A percentile compares a stretch with the other conserved stretches of the same genome.
Conservation (phyloP, 2,329 filamentous ascomycete genomes). For the Aspergillus vadensis region DNA sequence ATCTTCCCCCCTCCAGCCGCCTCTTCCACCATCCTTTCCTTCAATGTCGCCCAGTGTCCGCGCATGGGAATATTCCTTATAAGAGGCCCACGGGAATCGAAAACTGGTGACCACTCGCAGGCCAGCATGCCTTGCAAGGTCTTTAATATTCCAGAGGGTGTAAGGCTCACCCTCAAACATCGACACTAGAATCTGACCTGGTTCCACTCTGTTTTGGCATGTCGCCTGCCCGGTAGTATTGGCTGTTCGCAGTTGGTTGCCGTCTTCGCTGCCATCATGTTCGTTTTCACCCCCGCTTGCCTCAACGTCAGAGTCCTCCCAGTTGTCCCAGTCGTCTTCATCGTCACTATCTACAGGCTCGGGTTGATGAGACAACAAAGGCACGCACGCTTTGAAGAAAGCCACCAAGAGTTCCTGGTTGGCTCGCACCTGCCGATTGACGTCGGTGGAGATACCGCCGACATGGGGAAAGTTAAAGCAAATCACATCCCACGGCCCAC, state of each 20-base stretch:
- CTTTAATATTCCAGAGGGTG: constrained; percentile 90
- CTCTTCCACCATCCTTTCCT: constrained; percentile 40
- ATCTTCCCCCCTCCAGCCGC: constrained; percentile 52
- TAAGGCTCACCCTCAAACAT: constrained; percentile 95
- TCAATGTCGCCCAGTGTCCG: constrained; percentile 50
- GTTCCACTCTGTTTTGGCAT: constrained; percentile 28
- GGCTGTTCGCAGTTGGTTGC: constrained; percentile 7
- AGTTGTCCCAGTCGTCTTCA: constrained; percentile 18
- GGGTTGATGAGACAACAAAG: constrained; percentile 39
- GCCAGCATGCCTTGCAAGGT: constrained; percentile 74
- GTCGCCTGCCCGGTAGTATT: constrained; percentile 8
- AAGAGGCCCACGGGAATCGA: constrained; percentile 50
- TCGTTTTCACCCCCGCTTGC: constrained; percentile 27
- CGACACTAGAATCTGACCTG: constrained; percentile 72
- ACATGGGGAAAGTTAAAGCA: constrained; percentile 98
- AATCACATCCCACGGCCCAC: constrained; percentile 69
- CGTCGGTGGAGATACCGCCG: constrained; percentile 86
- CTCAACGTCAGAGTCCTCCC: constrained; percentile 27
- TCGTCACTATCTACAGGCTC: constrained; percentile 22
- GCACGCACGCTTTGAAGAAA: constrained; percentile 50
- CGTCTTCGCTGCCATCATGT: constrained; percentile 20
- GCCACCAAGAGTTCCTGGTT: constrained; percentile 68
- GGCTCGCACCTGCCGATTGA: constrained; percentile 89
- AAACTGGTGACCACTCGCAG: constrained; percentile 51
- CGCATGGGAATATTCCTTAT: constrained; percentile 51